Evolutionary conservation across 2,329 filamentous ascomycete species (phyloP).

Genomic region (Pseudogymnoascus sp.): DNA sequence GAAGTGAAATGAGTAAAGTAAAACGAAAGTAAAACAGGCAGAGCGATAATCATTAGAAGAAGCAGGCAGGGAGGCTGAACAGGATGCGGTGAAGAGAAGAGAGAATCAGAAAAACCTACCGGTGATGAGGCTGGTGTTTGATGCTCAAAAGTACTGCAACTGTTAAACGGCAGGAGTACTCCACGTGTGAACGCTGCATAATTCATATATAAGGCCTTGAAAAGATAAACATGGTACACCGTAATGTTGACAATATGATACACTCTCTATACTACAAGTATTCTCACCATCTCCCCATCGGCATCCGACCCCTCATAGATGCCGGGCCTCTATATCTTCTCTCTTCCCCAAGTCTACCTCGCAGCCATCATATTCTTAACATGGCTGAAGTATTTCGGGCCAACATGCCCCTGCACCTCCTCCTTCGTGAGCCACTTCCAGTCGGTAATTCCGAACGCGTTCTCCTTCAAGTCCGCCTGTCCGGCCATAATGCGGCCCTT

Average conservation of each 20-base stretch:
- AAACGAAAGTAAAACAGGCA: no score
- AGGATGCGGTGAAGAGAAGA: no score
- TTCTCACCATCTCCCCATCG: neutral
- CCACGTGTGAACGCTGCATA: no score
- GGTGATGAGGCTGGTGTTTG: no score
- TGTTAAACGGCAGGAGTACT: no score
- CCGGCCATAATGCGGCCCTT: slow-evolving; percentile 95
- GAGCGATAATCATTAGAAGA: no score
- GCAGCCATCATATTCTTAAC: slow-evolving; percentile 80
- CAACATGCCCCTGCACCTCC: slow-evolving; percentile 66
- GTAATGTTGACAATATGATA: slow-evolving; percentile 9
- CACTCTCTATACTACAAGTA: slow-evolving; percentile 6
- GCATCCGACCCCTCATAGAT: neutral
- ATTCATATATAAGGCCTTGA: neutral
- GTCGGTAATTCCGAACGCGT: slow-evolving; percentile 66
- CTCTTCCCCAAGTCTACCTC: slow-evolving; percentile 43
- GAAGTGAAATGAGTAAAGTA: no score
- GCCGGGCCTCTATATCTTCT: slow-evolving; percentile 12
- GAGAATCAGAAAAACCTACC: no score
- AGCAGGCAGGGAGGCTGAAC: no score
- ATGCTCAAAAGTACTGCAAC: no score
- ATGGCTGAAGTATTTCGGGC: slow-evolving; percentile 61
- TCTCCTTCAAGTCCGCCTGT: slow-evolving; percentile 73
- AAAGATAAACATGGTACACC: neutral
- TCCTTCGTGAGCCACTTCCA: slow-evolving; percentile 92